Evolutionary conservation across 805 yeast species (phyloP), one percentile per base, ranked within the genome.

Genomic region (Saccharomycopsis vini): DNA sequence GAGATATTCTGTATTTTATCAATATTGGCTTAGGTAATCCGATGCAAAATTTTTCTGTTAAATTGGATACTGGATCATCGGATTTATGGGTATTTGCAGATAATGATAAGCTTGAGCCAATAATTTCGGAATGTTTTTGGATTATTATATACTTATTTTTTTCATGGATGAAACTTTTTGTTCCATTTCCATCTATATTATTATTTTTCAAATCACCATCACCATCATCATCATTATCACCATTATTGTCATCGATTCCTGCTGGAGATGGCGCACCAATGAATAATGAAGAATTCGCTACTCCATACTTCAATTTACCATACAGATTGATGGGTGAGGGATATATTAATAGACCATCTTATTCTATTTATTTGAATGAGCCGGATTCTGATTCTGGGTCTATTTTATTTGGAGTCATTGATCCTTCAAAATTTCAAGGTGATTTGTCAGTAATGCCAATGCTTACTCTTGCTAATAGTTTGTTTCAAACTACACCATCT

Each of bases 241-340:
- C n/a, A n/a, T n/a, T n/a, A n/a, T n/a, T n/a, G n/a, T n/a, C n/a
- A n/a, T n/a, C n/a, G n/a, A n/a, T n/a, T n/a, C n/a, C n/a, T n/a
- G n/a, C n/a, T n/a, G n/a, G n/a, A n/a, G n/a, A n/a, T n/a, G n/a
- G n/a, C n/a, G n/a, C n/a, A n/a, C n/a, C n/a, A n/a, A n/a, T n/a
- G n/a, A n/a, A n/a, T n/a, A n/a, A n/a, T n/a, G n/a, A n/a, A n/a
- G n/a, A n/a, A n/a, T n/a, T n/a, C n/a, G n/a, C n/a, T n/a, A n/a
- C n/a, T n/a, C n/a, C n/a, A 19, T 85, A 85, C 60, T 68, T 72
- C 44, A 84, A 85, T 59, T 62, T 85, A 45, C 95, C 95, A 0
- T 51, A 67, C 40, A 69, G 71, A 45, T 60, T 85, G 66, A 75
- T 68, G 29, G 21, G 33, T 10, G n/a, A 28, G 3, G 45, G 45